These are phyloP conservation scores for Fraxinus americana DNA, from an alignment of 257 asterid species.

Conservation along the genomic window DNA sequence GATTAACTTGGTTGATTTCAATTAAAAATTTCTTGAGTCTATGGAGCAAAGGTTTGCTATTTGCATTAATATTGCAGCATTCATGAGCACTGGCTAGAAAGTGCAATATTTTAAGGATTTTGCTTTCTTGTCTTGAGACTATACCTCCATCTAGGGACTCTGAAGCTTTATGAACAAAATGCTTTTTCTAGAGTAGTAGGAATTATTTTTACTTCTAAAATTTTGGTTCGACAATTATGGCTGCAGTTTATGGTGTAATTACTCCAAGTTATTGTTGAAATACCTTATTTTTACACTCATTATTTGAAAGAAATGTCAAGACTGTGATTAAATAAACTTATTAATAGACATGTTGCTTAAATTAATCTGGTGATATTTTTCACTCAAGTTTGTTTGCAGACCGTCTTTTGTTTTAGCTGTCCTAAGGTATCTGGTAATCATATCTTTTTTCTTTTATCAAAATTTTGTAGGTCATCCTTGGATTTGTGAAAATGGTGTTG, in stretches of 20 bases:
- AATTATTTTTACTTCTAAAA: neutral
- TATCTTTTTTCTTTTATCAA: neutral
- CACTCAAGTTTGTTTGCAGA: neutral
- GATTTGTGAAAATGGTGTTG: constrained; percentile 35
- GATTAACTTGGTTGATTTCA: neutral
- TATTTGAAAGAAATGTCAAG: neutral
- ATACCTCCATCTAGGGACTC: neutral
- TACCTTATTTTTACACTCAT: neutral
- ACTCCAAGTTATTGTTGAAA: neutral
- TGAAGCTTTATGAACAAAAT: neutral
- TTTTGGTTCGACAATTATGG: neutral
- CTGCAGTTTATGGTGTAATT: neutral
- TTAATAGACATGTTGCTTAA: neutral
- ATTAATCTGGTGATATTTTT: neutral
- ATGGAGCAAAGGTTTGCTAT: neutral
- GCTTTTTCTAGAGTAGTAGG: neutral
- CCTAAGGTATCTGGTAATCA: neutral
- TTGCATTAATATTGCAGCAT: neutral
- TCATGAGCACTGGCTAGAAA: neutral
- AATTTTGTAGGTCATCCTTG: constrained; percentile 36
- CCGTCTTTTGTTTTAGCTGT: neutral
- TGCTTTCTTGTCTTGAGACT: neutral
- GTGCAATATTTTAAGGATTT: neutral
- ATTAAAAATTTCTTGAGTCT: neutral
- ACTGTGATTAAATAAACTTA: neutral